Conservation (phyloP, 306 rosid genomes). For the Calophaca sinica region DNA sequence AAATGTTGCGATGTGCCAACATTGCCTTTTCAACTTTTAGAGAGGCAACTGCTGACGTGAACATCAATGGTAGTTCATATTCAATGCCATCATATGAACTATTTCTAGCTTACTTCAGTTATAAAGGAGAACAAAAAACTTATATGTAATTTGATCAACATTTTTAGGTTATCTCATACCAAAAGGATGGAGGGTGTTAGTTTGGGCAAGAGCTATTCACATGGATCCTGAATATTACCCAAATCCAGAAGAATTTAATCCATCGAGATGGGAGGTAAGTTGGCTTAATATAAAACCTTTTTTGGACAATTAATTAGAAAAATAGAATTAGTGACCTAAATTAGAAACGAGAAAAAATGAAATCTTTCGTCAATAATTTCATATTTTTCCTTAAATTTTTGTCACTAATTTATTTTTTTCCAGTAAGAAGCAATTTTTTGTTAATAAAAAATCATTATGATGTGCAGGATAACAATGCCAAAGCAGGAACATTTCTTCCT, state of each 20-base stretch:
- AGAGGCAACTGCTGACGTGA: neutral
- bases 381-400: too few relatives aligned
- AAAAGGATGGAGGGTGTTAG: slow-evolving; percentile 41
- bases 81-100: neutral
- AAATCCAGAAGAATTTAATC: slow-evolving; percentile 56
- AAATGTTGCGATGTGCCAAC: neutral
- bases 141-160: neutral
- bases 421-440: too few relatives aligned
- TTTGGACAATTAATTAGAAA: neutral
- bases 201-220: slow-evolving; percentile 55
- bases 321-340: too few relatives aligned
- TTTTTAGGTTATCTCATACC: slow-evolving; percentile 55
- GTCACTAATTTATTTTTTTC: too few relatives aligned
- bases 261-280: slow-evolving; percentile 67
- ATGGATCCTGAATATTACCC: slow-evolving; percentile 46
- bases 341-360: too few relatives aligned
- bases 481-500: neutral
- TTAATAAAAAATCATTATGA: too few relatives aligned
- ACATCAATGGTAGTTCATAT: slow-evolving; percentile 19
- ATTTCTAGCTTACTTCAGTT: neutral
- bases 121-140: neutral
- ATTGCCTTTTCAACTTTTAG: slow-evolving; percentile 9
- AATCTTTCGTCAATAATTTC: too few relatives aligned
- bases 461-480: neutral
- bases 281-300: neutral